A percentile compares a stretch with the other conserved stretches of the same genome.
phyloP scores from a whole-genome alignment of 441 rosid species.

The Jatropha podagrica region DNA sequence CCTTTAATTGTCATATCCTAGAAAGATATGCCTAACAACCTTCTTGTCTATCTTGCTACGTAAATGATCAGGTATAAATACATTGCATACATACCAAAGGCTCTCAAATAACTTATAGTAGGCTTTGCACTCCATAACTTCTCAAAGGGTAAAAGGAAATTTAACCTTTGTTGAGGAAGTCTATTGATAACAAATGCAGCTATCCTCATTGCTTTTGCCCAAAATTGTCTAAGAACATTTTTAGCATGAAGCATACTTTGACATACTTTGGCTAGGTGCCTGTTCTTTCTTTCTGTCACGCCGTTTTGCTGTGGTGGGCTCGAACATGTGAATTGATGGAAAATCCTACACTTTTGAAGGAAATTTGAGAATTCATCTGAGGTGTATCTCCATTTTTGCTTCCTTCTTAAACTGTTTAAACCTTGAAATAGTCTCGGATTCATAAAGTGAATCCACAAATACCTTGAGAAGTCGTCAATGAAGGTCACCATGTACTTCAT shows the following conservation, averaged over 20 bases:
- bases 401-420: neutral
- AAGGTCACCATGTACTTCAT: neutral
- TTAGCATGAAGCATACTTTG: slow-evolving; percentile 2
- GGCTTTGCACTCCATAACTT: neutral
- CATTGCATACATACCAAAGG: neutral
- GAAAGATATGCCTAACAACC: too few relatives aligned
- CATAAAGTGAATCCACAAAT: neutral
- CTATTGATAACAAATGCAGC: neutral
- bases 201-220: slow-evolving; percentile 4
- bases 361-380: neutral
- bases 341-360: neutral
- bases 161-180: slow-evolving; percentile 1
- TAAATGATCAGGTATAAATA: neutral
- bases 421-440: neutral
- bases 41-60: too few relatives aligned
- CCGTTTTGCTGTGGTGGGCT: neutral
- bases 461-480: neutral
- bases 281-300: neutral
- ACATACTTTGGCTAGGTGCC: neutral
- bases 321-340: neutral
- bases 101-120: neutral
- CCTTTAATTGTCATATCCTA: too few relatives aligned
- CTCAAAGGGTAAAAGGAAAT: slow-evolving; percentile 1
- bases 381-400: neutral
- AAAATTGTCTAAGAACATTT: neutral